Evolutionary conservation across 2,329 filamentous ascomycete genomes (phyloP), one percentile per base, ranked within the genome.

Genomic region (Beauveria caledonica): DNA sequence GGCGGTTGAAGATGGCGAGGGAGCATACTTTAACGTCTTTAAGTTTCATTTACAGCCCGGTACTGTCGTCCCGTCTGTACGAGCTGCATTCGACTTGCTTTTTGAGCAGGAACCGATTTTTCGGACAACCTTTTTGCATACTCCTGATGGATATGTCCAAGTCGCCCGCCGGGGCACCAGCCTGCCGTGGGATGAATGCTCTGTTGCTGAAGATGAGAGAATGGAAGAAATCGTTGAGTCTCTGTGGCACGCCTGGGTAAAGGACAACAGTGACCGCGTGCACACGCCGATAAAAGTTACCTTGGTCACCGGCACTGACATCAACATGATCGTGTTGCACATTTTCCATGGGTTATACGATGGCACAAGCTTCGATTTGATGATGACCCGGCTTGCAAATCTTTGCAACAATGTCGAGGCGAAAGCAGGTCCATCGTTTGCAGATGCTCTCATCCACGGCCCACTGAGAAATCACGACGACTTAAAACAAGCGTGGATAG

Each of bases 311-410:
- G 52, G 68, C 5, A 57, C 61, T 0, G 64, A 64, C 1, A 66
- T 65, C 1, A 66, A 67, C 7, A 63, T 78, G 0, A 72, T 96
- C 36, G 73, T 79, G 2, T 67, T 96, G 2, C 81, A 88, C 50
- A 86, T 95, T 0, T 96, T 96, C 72, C 92, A 97, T 69, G 91
- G 83, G 0, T 72, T 96, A 0, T 97, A 97, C 66, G 92, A 97
- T 71, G 92, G 91, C 1, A 87, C 83, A 64, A 93, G 91, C 63
- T 80, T 96, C 44, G 79, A 81, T 1, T 71, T 90, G 25, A 78
- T 96, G 44, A 78, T 96, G 21, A 70, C 81, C 3, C 73, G 79
- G 21, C 77, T 95, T 68, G 17, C 68, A 29, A 46, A 54, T 9
- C 50, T 66, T 8, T 71, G 71, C 46, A 15, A 40, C 3, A 57